Conservation (phyloP, 441 rosid genomes). For the Aleurites moluccanus region DNA sequence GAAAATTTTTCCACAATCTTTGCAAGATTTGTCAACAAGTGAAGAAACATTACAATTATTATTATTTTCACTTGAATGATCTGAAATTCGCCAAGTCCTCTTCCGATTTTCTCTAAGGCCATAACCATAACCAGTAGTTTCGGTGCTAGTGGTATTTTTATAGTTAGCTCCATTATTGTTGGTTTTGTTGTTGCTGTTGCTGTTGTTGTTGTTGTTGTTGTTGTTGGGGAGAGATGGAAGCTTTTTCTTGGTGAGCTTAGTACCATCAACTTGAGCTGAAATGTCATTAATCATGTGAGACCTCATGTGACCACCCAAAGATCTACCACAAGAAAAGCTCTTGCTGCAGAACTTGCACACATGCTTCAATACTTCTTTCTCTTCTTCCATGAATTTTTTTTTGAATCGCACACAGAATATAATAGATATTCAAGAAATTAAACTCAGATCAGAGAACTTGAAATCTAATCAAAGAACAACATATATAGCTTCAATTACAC, state of each 20-base stretch:
- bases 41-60: not conserved
- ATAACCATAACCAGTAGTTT: conserved; percentile 36
- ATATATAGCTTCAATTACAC: conserved; percentile 24
- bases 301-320: conserved; percentile 46
- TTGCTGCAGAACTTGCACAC: conserved; percentile 40
- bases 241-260: conserved; percentile 42
- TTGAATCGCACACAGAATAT: too few species aligned
- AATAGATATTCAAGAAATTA: conserved; percentile 9
- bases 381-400: conserved; percentile 33
- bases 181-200: too few species aligned
- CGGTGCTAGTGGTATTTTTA: conserved; percentile 9
- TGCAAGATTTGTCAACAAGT: conserved; percentile 33
- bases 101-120: conserved; percentile 62
- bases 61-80: conserved; percentile 13
- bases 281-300: conserved; percentile 38
- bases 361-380: conserved; percentile 28
- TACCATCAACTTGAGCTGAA: conserved; percentile 36
- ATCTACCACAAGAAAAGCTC: conserved; percentile 43
- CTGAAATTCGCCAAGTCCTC: conserved; percentile 54
- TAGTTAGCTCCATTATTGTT: conserved; percentile 3
- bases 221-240: conserved; percentile 23
- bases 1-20: conserved; percentile 46
- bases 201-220: not conserved
- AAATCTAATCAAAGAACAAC: conserved; percentile 23
- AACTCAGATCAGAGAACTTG: conserved; percentile 18